Evolutionary conservation across 1,284 basidiomycete species (phyloP).

Genomic region (Pyrrhoderma lamaoense): DNA sequence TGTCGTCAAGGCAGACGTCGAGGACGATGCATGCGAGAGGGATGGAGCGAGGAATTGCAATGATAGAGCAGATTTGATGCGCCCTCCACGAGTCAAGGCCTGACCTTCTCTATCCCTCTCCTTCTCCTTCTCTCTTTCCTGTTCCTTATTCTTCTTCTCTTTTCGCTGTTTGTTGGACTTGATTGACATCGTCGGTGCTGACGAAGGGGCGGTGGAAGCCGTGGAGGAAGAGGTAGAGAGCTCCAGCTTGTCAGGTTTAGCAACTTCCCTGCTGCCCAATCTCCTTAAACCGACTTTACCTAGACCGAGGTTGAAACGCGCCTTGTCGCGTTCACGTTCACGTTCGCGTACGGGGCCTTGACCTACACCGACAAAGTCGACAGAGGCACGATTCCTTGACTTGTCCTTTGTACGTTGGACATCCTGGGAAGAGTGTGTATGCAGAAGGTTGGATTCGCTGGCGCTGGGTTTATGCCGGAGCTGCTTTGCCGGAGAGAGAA

Average conservation of each 20-base stretch:
- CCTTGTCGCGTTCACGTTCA: slow-evolving; percentile 7
- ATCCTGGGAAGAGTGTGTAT: not conserved
- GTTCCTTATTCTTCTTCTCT: slow-evolving; percentile 2
- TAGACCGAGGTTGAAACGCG: slow-evolving; percentile 10
- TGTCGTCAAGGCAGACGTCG: slow-evolving; percentile 3
- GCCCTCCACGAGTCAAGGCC: not conserved
- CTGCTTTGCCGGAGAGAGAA: not conserved
- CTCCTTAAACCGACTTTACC: slow-evolving; percentile 13
- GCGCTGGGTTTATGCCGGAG: slow-evolving; percentile 4
- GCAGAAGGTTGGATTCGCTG: slow-evolving; percentile 5
- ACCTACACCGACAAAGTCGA: slow-evolving; percentile 9
- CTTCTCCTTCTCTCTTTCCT: slow-evolving; percentile 3
- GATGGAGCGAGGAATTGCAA: slow-evolving; percentile 9
- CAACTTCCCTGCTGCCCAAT: slow-evolving; percentile 5
- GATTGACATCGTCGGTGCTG: not conserved
- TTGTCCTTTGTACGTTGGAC: not conserved
- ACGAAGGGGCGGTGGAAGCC: no score
- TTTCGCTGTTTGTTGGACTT: slow-evolving; percentile 1
- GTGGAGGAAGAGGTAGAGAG: not conserved
- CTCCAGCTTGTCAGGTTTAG: not conserved
- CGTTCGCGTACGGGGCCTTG: not conserved
- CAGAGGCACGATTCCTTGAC: slow-evolving; percentile 11
- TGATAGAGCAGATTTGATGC: slow-evolving; percentile 9
- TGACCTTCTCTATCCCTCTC: slow-evolving; percentile 1
- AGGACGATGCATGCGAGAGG: slow-evolving; percentile 1